Evolutionary conservation across 441 rosid species (phyloP).

Genomic region (Manihot esculenta): DNA sequence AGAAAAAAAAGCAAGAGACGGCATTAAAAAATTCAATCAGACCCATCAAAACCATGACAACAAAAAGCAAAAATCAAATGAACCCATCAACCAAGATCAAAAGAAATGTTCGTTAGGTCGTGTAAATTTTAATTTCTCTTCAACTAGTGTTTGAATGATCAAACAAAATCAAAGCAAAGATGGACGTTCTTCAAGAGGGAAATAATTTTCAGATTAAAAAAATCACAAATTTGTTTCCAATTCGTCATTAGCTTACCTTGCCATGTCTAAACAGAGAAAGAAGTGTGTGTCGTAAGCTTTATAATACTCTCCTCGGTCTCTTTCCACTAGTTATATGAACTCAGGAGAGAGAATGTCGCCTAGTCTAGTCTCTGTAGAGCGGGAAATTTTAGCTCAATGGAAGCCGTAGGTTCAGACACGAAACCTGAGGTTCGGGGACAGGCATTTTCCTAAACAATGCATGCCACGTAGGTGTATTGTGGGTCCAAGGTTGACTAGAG

Average conservation of each 20-base stretch:
- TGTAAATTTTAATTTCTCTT: background rate
- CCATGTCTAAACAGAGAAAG: constrained; percentile 38
- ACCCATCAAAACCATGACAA: too few species aligned
- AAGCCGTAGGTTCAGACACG: constrained; percentile 19
- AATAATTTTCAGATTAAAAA: background rate
- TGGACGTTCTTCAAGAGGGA: background rate
- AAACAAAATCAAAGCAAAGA: background rate
- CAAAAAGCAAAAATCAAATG: too few species aligned
- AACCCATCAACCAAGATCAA: too few species aligned
- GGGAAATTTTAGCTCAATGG: constrained; percentile 44
- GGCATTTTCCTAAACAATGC: constrained; percentile 22
- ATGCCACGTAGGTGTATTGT: constrained; percentile 10
- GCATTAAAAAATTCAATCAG: too few species aligned
- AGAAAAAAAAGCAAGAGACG: too few species aligned
- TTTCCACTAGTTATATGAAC: constrained; percentile 36
- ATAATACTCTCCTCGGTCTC: constrained; percentile 5
- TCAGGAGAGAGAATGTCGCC: constrained; percentile 11
- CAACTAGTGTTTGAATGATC: background rate
- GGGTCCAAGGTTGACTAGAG: constrained; percentile 38
- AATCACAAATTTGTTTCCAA: background rate
- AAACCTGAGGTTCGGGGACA: constrained; percentile 34
- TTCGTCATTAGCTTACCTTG: constrained; percentile 44
- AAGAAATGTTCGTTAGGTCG: too few species aligned
- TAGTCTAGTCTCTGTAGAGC: constrained; percentile 29
- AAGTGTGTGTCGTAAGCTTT: constrained; percentile 9